A percentile compares a stretch with the other conserved stretches of the same genome.
phyloP scores from a whole-genome alignment of 768 basidiomycete genomes.

The Tricholoma bakamatsutake region DNA sequence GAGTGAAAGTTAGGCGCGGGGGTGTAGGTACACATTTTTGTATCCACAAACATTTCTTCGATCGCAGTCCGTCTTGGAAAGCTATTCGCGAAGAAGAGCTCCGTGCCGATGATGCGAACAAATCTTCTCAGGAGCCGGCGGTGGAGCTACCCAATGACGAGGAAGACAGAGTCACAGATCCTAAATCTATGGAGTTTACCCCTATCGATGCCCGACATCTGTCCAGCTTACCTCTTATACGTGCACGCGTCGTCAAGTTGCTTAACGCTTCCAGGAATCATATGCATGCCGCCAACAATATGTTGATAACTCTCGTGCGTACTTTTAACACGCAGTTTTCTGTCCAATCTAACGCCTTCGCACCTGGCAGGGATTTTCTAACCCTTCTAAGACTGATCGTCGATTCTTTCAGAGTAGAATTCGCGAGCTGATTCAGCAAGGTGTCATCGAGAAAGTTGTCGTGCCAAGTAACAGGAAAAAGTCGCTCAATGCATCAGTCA shows the following conservation, averaged over 20 bases:
- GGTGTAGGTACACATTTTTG: slow-evolving; percentile 73
- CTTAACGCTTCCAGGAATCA: slow-evolving; percentile 64
- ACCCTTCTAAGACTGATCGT: slow-evolving; percentile 73
- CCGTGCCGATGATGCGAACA: slow-evolving; percentile 33
- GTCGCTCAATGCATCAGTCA: slow-evolving; percentile 40
- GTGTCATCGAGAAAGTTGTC: slow-evolving; percentile 68
- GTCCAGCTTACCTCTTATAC: slow-evolving; percentile 67
- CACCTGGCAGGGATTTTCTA: slow-evolving; percentile 59
- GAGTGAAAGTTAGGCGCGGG: slow-evolving; percentile 71
- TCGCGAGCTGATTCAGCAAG: slow-evolving; percentile 65
- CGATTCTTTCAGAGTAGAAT: slow-evolving; percentile 76
- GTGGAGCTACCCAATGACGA: slow-evolving; percentile 24
- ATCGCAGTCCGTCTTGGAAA: slow-evolving; percentile 70
- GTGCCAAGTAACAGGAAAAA: slow-evolving; percentile 55
- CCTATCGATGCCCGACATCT: slow-evolving; percentile 76
- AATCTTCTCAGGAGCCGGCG: slow-evolving; percentile 6
- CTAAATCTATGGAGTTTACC: slow-evolving; percentile 46
- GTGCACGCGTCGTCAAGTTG: slow-evolving; percentile 63
- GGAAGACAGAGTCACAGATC: slow-evolving; percentile 27
- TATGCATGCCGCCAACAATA: slow-evolving; percentile 68
- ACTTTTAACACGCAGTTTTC: not conserved
- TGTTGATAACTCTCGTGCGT: slow-evolving; percentile 72
- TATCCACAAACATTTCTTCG: slow-evolving; percentile 82
- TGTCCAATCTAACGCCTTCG: not conserved
- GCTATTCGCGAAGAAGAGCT: slow-evolving; percentile 67